phyloP scores from a whole-genome alignment of 495 filamentous ascomycete species.

The Parathielavia hyrcaniae region DNA sequence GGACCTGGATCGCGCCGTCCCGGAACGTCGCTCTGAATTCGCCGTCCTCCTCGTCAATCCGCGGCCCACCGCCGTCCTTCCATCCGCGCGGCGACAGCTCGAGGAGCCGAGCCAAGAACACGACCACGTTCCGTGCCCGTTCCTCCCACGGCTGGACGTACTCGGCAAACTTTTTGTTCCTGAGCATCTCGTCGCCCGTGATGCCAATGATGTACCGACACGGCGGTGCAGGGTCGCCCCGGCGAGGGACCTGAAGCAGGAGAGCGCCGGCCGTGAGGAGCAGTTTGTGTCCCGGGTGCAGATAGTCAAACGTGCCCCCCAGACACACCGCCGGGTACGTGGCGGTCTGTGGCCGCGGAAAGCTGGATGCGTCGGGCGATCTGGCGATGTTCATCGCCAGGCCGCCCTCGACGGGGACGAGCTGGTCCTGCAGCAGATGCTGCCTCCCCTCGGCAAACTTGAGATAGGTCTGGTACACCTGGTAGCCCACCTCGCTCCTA shows the following conservation, averaged over 20 bases:
- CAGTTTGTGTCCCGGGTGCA: slow-evolving; percentile 93
- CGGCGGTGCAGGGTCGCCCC: slow-evolving; percentile 23
- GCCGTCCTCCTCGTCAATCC: slow-evolving; percentile 28
- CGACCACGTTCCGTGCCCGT: slow-evolving; percentile 58
- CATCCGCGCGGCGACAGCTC: slow-evolving; percentile 43
- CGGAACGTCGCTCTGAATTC: slow-evolving; percentile 42
- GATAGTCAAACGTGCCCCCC: slow-evolving; percentile 93
- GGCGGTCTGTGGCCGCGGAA: slow-evolving; percentile 23
- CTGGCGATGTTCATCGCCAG: slow-evolving; percentile 35
- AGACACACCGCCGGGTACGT: slow-evolving; percentile 56
- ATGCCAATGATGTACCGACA: slow-evolving; percentile 72
- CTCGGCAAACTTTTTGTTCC: slow-evolving; percentile 81
- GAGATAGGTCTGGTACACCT: slow-evolving; percentile 39
- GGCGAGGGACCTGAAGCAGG: slow-evolving; percentile 51
- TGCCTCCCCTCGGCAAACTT: slow-evolving; percentile 42
- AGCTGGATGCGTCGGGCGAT: background rate
- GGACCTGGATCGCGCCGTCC: slow-evolving; percentile 47
- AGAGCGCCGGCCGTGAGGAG: slow-evolving; percentile 80
- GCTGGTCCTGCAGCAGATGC: slow-evolving; percentile 39
- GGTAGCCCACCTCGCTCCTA: slow-evolving; percentile 51
- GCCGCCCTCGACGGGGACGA: slow-evolving; percentile 45
- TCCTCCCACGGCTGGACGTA: slow-evolving; percentile 70
- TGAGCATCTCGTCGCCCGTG: slow-evolving; percentile 75
- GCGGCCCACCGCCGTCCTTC: slow-evolving; percentile 22
- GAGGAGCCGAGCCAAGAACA: slow-evolving; percentile 68